A percentile compares a stretch with the other conserved stretches of the same genome.
These are phyloP conservation scores for Myochromella boudieri DNA, from an alignment of 768 basidiomycete species.

Conservation along the genomic window DNA sequence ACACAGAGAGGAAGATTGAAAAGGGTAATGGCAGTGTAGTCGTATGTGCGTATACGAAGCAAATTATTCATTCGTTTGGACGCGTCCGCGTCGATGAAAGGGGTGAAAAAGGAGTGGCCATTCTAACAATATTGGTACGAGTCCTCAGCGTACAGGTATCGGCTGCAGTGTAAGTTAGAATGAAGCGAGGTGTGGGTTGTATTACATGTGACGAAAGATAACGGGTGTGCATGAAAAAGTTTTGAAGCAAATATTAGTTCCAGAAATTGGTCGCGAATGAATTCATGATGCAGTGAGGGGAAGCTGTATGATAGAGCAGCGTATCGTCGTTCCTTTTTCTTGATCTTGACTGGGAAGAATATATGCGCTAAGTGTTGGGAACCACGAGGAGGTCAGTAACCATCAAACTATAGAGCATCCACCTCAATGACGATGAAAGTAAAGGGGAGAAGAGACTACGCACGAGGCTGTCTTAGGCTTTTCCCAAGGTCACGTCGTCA, in stretches of 20 bases:
- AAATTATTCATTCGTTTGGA: too few species aligned
- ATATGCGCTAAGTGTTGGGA: background rate
- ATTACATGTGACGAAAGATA: background rate
- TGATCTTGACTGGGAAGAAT: background rate
- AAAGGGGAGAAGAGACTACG: slow-evolving; percentile 1
- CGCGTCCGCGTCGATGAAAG: background rate
- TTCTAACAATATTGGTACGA: too few species aligned
- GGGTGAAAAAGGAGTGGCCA: background rate
- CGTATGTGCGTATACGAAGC: too few species aligned
- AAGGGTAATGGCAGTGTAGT: too few species aligned
- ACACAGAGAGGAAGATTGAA: too few species aligned
- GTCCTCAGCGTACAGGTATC: too few species aligned
- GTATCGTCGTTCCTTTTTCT: background rate
- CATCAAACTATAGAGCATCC: background rate
- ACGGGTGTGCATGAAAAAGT: background rate
- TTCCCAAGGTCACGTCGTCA: slow-evolving; percentile 40
- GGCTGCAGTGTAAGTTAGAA: background rate
- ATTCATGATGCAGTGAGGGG: background rate
- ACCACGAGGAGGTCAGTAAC: background rate
- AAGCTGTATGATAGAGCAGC: background rate
- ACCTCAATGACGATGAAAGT: background rate
- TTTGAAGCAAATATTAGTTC: background rate
- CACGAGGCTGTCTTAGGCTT: slow-evolving; percentile 37
- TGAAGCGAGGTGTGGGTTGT: background rate
- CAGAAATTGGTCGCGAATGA: background rate